phyloP scores from a whole-genome alignment of 345 rosid genomes.

The Limnanthes douglasii region DNA sequence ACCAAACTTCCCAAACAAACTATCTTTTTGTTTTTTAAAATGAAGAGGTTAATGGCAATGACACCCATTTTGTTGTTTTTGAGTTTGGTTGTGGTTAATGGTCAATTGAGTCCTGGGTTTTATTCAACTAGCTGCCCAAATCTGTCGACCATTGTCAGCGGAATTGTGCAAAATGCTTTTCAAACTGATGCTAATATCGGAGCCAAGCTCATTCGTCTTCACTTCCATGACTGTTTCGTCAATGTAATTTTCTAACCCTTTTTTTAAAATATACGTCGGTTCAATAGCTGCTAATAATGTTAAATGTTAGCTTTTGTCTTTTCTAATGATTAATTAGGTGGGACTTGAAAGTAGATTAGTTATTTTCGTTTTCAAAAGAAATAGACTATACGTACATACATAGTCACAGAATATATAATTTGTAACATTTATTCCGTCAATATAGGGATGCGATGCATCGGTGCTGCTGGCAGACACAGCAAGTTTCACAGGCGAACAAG shows the following conservation, averaged over 20 bases:
- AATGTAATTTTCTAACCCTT: too few relatives aligned
- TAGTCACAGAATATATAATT: too few relatives aligned
- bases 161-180: slow-evolving; percentile 39
- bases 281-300: too few relatives aligned
- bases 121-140: slow-evolving; percentile 50
- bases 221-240: slow-evolving; percentile 82
- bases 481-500: slow-evolving; percentile 46
- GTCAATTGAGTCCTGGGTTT: slow-evolving; percentile 41
- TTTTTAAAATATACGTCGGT: too few relatives aligned
- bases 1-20: too few relatives aligned
- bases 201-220: slow-evolving; percentile 73
- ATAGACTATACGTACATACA: too few relatives aligned
- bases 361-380: slow-evolving; percentile 8
- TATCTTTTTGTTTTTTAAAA: too few relatives aligned
- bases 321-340: neutral
- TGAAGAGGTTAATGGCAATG: too few relatives aligned
- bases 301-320: neutral
- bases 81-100: too few relatives aligned
- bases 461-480: slow-evolving; percentile 33
- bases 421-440: too few relatives aligned
- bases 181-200: slow-evolving; percentile 45
- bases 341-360: neutral
- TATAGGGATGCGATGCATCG: slow-evolving; percentile 79
- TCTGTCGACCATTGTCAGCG: slow-evolving; percentile 31
- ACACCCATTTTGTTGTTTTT: too few relatives aligned